Conservation (phyloP, 768 basidiomycete genomes). For the Rhizopogon vesiculosus region DNA sequence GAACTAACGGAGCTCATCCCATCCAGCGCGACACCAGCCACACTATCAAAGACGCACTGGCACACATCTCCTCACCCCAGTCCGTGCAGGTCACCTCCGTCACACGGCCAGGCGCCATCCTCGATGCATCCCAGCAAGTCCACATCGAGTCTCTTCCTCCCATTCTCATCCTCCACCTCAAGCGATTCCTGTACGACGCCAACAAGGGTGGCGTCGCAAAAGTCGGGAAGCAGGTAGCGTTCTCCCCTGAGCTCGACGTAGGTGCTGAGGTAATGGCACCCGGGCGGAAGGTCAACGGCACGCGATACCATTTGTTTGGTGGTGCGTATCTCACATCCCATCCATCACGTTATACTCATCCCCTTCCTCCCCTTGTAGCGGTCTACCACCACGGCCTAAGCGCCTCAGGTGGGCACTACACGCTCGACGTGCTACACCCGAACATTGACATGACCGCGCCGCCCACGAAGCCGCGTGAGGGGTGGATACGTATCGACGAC, state of each 20-base stretch:
- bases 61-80: constrained; percentile 74
- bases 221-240: constrained; percentile 74
- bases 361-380: constrained; percentile 34
- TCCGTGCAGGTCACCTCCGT: constrained; percentile 66
- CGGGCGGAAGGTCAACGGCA: constrained; percentile 38
- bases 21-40: constrained; percentile 64
- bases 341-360: neutral
- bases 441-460: constrained; percentile 44
- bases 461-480: constrained; percentile 40
- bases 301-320: constrained; percentile 79
- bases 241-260: constrained; percentile 75
- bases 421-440: constrained; percentile 82
- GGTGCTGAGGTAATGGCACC: constrained; percentile 63
- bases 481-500: constrained; percentile 94
- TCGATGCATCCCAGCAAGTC: constrained; percentile 70
- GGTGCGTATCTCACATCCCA: constrained; percentile 38
- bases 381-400: constrained; percentile 92
- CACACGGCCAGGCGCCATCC: constrained; percentile 47
- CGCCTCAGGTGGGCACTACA: constrained; percentile 94
- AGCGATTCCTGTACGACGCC: constrained; percentile 86
- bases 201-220: constrained; percentile 77
- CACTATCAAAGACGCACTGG: constrained; percentile 80
- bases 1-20: neutral
- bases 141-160: constrained; percentile 82
- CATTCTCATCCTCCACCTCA: constrained; percentile 83